Percentiles rank a stretch among this genome's conserved stretches.
Conservation (phyloP, 192 early-diverging fungal genomes). For the Coemansia sp. region DNA sequence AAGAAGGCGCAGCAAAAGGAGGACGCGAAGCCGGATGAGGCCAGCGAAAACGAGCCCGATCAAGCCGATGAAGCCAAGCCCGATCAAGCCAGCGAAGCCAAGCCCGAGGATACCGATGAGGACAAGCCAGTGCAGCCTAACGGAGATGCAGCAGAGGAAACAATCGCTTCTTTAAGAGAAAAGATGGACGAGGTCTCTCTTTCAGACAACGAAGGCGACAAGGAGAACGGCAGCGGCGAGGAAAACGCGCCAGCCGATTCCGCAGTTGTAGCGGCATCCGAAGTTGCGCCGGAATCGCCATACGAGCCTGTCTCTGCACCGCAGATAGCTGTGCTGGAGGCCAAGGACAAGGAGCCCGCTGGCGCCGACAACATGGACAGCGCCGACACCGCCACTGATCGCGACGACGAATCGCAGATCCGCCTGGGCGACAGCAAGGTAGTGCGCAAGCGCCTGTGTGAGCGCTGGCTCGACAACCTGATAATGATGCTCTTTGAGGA, state of each 20-base stretch:
- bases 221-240: conserved; percentile 23
- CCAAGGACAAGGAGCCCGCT: background rate
- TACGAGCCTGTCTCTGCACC: conserved; percentile 25
- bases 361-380: background rate
- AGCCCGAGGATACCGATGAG: too few relatives aligned
- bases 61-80: too few relatives aligned
- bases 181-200: conserved; percentile 54
- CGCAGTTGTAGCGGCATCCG: conserved; percentile 1
- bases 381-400: background rate
- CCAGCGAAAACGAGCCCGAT: conserved; percentile 1
- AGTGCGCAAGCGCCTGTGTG: conserved; percentile 89
- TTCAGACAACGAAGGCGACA: conserved; percentile 19
- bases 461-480: conserved; percentile 98
- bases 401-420: background rate
- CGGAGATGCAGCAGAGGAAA: conserved; percentile 10
- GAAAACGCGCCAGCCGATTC: background rate
- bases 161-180: conserved; percentile 38
- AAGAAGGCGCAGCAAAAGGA: conserved; percentile 27
- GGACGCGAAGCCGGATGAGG: background rate
- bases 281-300: background rate
- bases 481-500: conserved; percentile 99
- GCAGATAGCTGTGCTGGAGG: conserved; percentile 24
- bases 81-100: too few relatives aligned
- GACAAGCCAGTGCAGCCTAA: conserved; percentile 4
- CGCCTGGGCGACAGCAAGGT: conserved; percentile 10